These are phyloP conservation scores for Astrocystis sublimbata DNA, from an alignment of 495 filamentous ascomycete genomes.

Conservation along the genomic window DNA sequence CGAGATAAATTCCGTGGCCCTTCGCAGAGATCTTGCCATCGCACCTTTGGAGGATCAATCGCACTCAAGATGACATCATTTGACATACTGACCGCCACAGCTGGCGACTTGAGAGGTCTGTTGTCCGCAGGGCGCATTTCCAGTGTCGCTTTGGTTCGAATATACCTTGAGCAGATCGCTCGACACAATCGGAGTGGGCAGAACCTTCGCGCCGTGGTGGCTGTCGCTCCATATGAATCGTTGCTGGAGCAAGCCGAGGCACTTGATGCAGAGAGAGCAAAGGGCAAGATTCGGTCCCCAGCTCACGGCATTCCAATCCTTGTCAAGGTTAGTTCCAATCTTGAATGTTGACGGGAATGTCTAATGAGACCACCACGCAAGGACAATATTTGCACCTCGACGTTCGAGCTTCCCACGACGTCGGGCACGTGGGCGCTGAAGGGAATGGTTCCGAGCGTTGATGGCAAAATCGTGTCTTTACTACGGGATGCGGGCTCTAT, in stretches of 20 bases:
- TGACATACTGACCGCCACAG: too few species aligned
- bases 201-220: neutral
- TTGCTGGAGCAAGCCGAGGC: neutral
- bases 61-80: too few species aligned
- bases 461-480: neutral
- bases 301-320: neutral
- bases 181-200: neutral
- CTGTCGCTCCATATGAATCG: neutral
- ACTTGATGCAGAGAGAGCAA: neutral
- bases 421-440: neutral
- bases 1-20: too few species aligned
- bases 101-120: too few species aligned
- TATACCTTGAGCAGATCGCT: neutral
- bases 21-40: too few species aligned
- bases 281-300: neutral
- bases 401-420: neutral
- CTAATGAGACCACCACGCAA: neutral
- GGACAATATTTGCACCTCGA: neutral
- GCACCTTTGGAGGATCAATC: too few species aligned
- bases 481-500: neutral
- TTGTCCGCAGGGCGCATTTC: too few species aligned
- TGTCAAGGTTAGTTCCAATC: neutral
- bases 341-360: neutral
- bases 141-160: too few species aligned
- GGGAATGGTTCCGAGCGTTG: neutral